Evolutionary conservation across 306 rosid genomes (phyloP).

Genomic region (Coriaria nepalensis): DNA sequence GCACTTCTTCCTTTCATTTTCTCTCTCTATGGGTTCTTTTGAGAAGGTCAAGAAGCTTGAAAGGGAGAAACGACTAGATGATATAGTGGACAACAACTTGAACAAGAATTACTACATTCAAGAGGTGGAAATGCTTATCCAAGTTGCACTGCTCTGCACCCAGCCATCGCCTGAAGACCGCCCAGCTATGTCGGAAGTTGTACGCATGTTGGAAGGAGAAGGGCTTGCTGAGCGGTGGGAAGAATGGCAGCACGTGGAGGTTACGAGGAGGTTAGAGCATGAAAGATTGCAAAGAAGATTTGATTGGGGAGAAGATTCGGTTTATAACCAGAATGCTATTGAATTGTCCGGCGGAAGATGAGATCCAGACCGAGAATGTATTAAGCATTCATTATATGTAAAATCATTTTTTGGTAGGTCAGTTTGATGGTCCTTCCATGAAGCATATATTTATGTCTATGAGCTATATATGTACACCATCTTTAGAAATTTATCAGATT

Average conservation of each 20-base stretch:
- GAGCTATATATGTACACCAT: too few relatives aligned
- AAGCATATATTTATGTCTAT: too few relatives aligned
- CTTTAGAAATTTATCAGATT: too few relatives aligned
- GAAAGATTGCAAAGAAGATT: conserved; percentile 89
- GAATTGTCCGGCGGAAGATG: conserved; percentile 90
- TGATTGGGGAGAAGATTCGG: conserved; percentile 96
- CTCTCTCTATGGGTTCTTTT: too few relatives aligned
- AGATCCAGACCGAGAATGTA: conserved; percentile 7
- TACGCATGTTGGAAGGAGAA: conserved; percentile 96
- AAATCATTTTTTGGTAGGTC: too few relatives aligned
- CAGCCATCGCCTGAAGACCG: conserved; percentile 94
- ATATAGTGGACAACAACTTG: conserved; percentile 72
- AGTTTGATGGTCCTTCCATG: too few relatives aligned
- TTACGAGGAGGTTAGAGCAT: conserved; percentile 72
- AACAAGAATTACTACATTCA: conserved; percentile 38
- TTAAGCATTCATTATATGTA: too few relatives aligned
- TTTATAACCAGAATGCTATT: conserved; percentile 79
- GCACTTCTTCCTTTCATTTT: too few relatives aligned
- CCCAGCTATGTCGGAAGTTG: conserved; percentile 91
- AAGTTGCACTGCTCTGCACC: conserved; percentile 90
- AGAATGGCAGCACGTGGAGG: conserved; percentile 93
- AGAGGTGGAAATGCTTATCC: conserved; percentile 92
- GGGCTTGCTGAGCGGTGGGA: conserved; percentile 99
- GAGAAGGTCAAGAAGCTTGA: conserved; percentile 85
- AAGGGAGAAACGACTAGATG: conserved; percentile 66